Conservation (phyloP, 2,329 filamentous ascomycete species). For the Fusarium chuoi region DNA sequence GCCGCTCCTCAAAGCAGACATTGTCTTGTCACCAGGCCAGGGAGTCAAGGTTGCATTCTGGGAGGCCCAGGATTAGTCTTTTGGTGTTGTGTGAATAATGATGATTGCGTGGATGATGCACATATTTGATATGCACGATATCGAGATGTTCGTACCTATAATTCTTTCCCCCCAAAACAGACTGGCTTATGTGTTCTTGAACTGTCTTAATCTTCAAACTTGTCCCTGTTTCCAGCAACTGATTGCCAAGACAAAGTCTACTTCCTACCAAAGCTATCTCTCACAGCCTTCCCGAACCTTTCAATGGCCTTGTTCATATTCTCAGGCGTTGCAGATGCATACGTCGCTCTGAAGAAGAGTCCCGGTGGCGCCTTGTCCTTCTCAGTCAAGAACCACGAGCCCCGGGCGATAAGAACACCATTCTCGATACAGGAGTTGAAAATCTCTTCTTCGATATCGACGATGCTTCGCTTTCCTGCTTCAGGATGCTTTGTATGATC, state of each 20-base stretch:
- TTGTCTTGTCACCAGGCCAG: constrained; percentile 68
- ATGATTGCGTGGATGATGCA: not conserved
- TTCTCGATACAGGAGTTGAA: constrained; percentile 80
- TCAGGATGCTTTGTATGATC: constrained; percentile 74
- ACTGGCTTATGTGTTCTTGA: not conserved
- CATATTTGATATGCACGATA: not conserved
- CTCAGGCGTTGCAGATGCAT: constrained; percentile 79
- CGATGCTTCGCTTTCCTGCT: constrained; percentile 61
- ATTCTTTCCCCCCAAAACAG: not conserved
- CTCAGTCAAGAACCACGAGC: constrained; percentile 92
- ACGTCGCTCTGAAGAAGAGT: constrained; percentile 91
- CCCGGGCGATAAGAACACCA: constrained; percentile 83
- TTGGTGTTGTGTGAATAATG: not conserved
- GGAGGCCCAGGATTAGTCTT: constrained; percentile 51
- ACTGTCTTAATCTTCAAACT: not conserved
- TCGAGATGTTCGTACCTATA: not conserved
- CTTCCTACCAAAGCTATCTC: constrained; percentile 60
- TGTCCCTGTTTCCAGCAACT: not conserved
- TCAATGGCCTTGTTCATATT: constrained; percentile 78
- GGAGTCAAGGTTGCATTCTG: constrained; percentile 69
- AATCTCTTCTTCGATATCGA: constrained; percentile 84
- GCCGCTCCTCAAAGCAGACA: constrained; percentile 66
- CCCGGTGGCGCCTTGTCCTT: constrained; percentile 66
- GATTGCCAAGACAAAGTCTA: constrained; percentile 12
- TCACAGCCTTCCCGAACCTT: constrained; percentile 80